Conservation (phyloP, 352 stramenopile genomes). For the Phytophthora litchii region DNA sequence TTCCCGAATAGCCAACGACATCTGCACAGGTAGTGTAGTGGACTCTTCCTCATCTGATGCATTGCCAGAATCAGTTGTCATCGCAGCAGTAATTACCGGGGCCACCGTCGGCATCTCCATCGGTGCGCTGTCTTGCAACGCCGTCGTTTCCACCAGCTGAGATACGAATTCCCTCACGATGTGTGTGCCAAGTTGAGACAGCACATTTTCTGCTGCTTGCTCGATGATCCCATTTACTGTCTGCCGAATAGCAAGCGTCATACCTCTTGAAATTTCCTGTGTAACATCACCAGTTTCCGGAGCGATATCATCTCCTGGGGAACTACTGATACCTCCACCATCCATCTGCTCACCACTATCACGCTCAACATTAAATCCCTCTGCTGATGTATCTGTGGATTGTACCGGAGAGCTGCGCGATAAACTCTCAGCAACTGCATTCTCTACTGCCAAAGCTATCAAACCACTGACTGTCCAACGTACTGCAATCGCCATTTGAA, state of each 20-base stretch:
- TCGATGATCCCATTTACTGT: conserved; percentile 43
- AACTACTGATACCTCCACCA: neutral
- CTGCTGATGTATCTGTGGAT: neutral
- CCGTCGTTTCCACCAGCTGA: conserved; percentile 12
- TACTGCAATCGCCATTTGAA: conserved; percentile 58
- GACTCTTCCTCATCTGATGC: conserved; percentile 10
- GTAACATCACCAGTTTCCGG: conserved; percentile 1
- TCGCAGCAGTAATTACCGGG: neutral
- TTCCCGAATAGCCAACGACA: conserved; percentile 46
- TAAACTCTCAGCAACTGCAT: conserved; percentile 26
- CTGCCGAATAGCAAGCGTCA: conserved; percentile 37
- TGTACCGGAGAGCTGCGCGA: neutral
- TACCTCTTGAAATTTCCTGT: conserved; percentile 27
- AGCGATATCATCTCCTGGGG: neutral
- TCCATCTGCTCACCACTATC: neutral
- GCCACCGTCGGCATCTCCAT: neutral
- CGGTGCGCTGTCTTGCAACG: neutral
- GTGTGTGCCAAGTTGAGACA: conserved; percentile 16
- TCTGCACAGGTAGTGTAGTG: conserved; percentile 34
- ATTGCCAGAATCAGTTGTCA: neutral
- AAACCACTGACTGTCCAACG: conserved; percentile 47
- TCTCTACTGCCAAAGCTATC: conserved; percentile 47
- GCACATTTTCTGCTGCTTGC: conserved; percentile 17
- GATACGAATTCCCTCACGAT: conserved; percentile 17
- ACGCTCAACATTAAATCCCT: neutral